A percentile compares a stretch with the other conserved stretches of the same genome.
Evolutionary conservation across 2,329 filamentous ascomycete species (phyloP).

Genomic region (Cladosporium sp.): DNA sequence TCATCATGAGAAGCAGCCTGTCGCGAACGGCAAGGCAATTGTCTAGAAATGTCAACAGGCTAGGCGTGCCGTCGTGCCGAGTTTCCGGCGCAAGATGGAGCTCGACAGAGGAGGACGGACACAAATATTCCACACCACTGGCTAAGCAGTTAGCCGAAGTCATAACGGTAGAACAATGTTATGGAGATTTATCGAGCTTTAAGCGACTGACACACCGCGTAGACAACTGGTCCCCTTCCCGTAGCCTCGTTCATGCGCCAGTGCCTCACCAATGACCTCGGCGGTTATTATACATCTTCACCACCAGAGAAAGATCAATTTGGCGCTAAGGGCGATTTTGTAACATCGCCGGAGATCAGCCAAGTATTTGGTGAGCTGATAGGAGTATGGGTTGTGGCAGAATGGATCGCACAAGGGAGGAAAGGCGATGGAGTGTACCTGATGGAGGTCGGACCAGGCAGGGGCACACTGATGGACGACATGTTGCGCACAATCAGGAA

Average conservation of each 20-base stretch:
- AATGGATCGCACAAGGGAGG: constrained; percentile 90
- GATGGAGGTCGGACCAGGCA: constrained; percentile 89
- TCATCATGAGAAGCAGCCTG: constrained; percentile 27
- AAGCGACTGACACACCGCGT: constrained; percentile 13
- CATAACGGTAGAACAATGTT: constrained; percentile 62
- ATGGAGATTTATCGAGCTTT: too few relatives aligned
- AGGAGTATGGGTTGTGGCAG: constrained; percentile 89
- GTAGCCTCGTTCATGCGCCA: constrained; percentile 97
- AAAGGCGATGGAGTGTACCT: constrained; percentile 73
- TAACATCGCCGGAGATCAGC: constrained; percentile 95
- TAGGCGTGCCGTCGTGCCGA: constrained; percentile 15
- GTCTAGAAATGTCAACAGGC: constrained; percentile 17
- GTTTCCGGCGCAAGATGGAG: constrained; percentile 38
- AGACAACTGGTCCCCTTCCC: constrained; percentile 85
- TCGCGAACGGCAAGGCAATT: constrained; percentile 21
- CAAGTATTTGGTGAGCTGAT: constrained; percentile 94
- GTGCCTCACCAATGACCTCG: constrained; percentile 85
- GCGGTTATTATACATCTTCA: constrained; percentile 87
- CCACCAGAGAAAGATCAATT: constrained; percentile 75
- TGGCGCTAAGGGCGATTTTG: constrained; percentile 88
- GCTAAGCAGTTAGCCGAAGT: constrained; percentile 83
- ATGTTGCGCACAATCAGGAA: constrained; percentile 81
- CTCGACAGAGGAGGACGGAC: constrained; percentile 30
- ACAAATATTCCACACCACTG: constrained; percentile 83
- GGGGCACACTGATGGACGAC: constrained; percentile 96